A percentile compares a stretch with the other conserved stretches of the same genome.
Conservation (phyloP, 2,329 filamentous ascomycete species). For the Mycosphaerella arachidis region DNA sequence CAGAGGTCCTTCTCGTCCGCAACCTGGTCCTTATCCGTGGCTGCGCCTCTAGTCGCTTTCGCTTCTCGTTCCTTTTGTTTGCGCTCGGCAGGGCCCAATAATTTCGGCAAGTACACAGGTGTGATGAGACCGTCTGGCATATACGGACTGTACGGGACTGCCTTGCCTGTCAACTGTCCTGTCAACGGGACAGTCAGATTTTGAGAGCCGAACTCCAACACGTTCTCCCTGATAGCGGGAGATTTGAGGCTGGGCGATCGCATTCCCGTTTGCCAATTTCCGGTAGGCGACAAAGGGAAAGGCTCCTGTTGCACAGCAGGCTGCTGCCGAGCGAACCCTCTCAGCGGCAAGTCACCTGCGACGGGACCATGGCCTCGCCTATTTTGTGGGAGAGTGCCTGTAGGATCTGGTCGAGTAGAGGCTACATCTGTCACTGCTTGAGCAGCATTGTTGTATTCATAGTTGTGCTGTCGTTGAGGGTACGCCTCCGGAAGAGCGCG, state of each 20-base stretch:
- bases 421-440: slow-evolving; percentile 17
- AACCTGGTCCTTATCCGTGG: slow-evolving; percentile 58
- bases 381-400: slow-evolving; percentile 4
- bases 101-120: slow-evolving; percentile 65
- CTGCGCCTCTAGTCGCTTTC: slow-evolving; percentile 45
- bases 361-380: neutral
- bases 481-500: slow-evolving; percentile 25
- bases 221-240: slow-evolving; percentile 38
- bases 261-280: neutral
- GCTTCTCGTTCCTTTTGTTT: slow-evolving; percentile 63
- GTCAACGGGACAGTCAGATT: slow-evolving; percentile 15
- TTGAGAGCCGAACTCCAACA: neutral
- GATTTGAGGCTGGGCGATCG: slow-evolving; percentile 25
- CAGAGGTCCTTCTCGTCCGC: slow-evolving; percentile 60
- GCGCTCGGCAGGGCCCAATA: slow-evolving; percentile 65
- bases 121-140: slow-evolving; percentile 73
- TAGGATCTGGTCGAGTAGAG: slow-evolving; percentile 14
- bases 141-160: slow-evolving; percentile 72
- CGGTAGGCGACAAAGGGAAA: neutral
- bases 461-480: slow-evolving; percentile 16
- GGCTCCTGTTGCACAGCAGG: neutral
- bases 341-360: neutral
- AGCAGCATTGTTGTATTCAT: slow-evolving; percentile 14
- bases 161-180: slow-evolving; percentile 43
- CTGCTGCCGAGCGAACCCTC: neutral